Evolutionary conservation across 441 rosid species (phyloP).

Genomic region (Theobroma grandiflorum): DNA sequence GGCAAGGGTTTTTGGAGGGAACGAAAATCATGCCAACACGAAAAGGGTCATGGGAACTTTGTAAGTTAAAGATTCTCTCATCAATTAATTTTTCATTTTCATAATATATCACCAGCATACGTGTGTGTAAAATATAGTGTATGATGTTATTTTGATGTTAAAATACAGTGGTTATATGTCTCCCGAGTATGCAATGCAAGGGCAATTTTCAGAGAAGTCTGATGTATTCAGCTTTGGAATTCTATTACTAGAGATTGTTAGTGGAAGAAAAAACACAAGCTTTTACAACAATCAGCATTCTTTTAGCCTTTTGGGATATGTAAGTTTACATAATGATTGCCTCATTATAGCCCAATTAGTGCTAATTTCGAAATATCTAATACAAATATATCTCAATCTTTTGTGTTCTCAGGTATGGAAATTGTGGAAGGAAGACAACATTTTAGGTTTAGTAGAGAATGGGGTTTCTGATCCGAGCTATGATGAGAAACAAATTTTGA

Average conservation of each 20-base stretch:
- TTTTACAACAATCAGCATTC: slow-evolving; percentile 9
- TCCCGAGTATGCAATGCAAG: slow-evolving; percentile 47
- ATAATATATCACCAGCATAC: background rate
- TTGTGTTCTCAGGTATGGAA: background rate
- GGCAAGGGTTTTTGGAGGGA: slow-evolving; percentile 13
- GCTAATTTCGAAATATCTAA: background rate
- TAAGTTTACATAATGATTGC: background rate
- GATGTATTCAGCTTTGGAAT: slow-evolving; percentile 52
- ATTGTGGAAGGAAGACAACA: background rate
- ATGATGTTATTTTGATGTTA: background rate
- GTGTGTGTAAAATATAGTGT: background rate
- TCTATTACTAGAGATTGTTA: slow-evolving; percentile 41
- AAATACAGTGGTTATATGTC: slow-evolving; percentile 49
- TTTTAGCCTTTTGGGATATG: slow-evolving; percentile 12
- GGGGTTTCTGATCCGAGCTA: background rate
- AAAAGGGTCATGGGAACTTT: slow-evolving; percentile 18
- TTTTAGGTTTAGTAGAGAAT: background rate
- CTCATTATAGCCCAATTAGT: slow-evolving; percentile 8
- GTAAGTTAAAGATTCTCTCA: background rate
- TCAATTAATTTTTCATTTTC: background rate
- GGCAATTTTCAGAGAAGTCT: slow-evolving; percentile 45
- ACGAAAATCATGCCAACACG: slow-evolving; percentile 11
- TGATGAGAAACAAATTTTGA: slow-evolving; percentile 12
- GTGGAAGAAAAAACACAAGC: slow-evolving; percentile 33
- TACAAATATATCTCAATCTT: too few species aligned